A percentile compares a stretch with the other conserved stretches of the same genome.
Conservation (phyloP, 2,329 filamentous ascomycete species). For the Graphilbum ipis-grandicollis region DNA sequence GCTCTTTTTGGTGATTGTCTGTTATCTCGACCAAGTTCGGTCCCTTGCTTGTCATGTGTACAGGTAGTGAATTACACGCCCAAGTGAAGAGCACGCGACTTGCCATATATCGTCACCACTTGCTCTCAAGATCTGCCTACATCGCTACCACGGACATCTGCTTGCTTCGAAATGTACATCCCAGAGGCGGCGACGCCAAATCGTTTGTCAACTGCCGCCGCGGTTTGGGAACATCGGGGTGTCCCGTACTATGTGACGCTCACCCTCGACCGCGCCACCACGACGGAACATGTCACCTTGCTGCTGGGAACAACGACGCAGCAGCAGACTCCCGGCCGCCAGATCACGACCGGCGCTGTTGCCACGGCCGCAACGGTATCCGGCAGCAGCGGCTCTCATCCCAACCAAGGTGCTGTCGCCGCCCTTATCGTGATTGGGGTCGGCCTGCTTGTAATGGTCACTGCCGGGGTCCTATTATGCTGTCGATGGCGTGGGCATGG, state of each 20-base stretch:
- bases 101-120: too few species aligned
- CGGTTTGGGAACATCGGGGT: not conserved
- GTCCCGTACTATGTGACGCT: constrained; percentile 2
- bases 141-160: too few species aligned
- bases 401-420: not conserved
- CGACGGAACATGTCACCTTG: not conserved
- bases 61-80: too few species aligned
- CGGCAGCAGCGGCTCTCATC: not conserved
- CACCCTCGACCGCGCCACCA: not conserved
- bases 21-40: too few species aligned
- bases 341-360: not conserved
- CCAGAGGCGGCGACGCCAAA: too few species aligned
- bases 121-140: too few species aligned
- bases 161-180: too few species aligned
- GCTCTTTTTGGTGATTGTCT: too few species aligned
- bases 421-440: constrained; percentile 2
- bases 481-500: not conserved
- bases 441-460: not conserved
- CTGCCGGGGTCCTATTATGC: not conserved
- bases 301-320: constrained; percentile 1
- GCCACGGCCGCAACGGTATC: not conserved
- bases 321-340: not conserved
- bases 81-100: too few species aligned
- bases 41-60: too few species aligned
- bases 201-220: too few species aligned